phyloP scores from a whole-genome alignment of 257 asterid genomes.

The Jacaranda copaia region DNA sequence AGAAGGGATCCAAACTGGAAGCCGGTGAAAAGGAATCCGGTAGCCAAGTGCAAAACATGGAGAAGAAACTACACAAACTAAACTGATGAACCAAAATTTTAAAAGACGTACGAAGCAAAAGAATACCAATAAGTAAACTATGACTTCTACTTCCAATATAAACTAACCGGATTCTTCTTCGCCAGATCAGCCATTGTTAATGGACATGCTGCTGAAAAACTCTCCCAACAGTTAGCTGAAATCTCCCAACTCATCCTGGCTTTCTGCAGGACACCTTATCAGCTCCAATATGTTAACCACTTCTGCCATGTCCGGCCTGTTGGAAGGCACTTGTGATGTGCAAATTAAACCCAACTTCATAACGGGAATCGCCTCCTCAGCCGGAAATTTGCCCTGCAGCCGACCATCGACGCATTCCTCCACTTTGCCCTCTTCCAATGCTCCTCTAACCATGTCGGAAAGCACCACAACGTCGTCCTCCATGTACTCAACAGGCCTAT shows the following conservation, averaged over 20 bases:
- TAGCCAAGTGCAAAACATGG: conserved; percentile 35
- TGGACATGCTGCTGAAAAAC: background rate
- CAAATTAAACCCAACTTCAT: conserved; percentile 78
- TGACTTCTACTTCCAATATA: conserved; percentile 39
- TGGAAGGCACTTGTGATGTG: conserved; percentile 87
- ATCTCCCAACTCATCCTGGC: conserved; percentile 59
- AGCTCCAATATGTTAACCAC: conserved; percentile 87
- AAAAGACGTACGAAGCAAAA: conserved; percentile 26
- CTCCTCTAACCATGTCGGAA: conserved; percentile 83
- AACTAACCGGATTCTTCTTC: conserved; percentile 70
- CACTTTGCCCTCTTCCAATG: conserved; percentile 76
- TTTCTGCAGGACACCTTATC: conserved; percentile 68
- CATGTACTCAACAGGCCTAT: conserved; percentile 89
- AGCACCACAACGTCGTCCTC: conserved; percentile 89
- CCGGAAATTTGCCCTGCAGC: conserved; percentile 73
- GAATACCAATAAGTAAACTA: conserved; percentile 26
- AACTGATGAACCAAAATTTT: conserved; percentile 30
- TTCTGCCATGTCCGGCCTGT: conserved; percentile 84
- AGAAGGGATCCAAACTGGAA: conserved; percentile 14
- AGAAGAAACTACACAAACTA: conserved; percentile 38
- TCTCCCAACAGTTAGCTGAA: conserved; percentile 20
- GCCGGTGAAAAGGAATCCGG: conserved; percentile 46
- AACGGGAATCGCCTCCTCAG: conserved; percentile 78
- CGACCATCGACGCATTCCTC: conserved; percentile 74
- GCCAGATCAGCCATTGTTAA: conserved; percentile 46